Conservation (phyloP, 177 flowering plant genomes). For the Vitis hybrid region DNA sequence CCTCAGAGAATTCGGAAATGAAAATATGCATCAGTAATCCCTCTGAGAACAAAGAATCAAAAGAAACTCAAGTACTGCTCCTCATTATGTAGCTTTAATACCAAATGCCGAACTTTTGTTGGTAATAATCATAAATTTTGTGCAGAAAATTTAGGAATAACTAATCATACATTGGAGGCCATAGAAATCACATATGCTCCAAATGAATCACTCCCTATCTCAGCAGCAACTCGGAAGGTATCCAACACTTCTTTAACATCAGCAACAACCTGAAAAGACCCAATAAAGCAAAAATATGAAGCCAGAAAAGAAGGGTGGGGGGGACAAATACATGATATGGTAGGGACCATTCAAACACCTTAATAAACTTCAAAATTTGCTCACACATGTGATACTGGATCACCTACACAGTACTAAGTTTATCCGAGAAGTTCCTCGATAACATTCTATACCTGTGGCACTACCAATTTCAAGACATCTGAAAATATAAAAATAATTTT, state of each 20-base stretch:
- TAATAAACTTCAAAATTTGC: no score
- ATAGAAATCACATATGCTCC: constrained; percentile 98
- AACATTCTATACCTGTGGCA: background rate
- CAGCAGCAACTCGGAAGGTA: constrained; percentile 94
- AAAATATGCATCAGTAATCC: background rate
- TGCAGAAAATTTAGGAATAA: background rate
- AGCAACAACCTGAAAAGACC: constrained; percentile 55
- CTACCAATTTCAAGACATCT: background rate
- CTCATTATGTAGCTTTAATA: background rate
- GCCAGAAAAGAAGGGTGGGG: background rate
- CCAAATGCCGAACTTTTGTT: background rate
- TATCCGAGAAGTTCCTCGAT: background rate
- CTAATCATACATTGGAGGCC: constrained; percentile 77
- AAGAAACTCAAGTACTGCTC: background rate
- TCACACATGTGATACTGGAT: background rate
- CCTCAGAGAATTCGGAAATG: background rate
- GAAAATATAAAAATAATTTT: background rate
- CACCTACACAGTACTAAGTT: background rate
- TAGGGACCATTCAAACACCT: no score
- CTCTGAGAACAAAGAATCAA: background rate
- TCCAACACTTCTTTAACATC: constrained; percentile 93
- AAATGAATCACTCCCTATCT: constrained; percentile 86
- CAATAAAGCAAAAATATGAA: background rate
- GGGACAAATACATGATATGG: background rate
- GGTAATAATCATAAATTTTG: no score